Percentiles rank a stretch among this genome's conserved stretches.
phyloP scores from a whole-genome alignment of 2,329 filamentous ascomycete species.

The Ophiocordyceps robertsii region DNA sequence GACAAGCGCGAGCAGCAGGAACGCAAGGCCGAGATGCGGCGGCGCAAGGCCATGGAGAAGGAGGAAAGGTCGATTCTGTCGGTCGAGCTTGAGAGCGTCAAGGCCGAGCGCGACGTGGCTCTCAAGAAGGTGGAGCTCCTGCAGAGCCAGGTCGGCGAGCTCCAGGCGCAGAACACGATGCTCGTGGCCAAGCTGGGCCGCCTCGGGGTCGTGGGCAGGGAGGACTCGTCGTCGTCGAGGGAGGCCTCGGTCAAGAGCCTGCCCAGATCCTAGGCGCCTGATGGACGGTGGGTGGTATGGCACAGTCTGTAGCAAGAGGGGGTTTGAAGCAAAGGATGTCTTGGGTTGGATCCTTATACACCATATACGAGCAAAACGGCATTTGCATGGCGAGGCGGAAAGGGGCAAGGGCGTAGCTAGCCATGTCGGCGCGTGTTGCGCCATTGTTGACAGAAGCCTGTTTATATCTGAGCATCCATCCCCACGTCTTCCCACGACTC shows the following conservation, averaged over 20 bases:
- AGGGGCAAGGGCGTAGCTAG: not conserved
- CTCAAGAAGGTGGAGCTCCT: slow-evolving; percentile 39
- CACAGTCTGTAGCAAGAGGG: not conserved
- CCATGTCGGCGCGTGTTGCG: not conserved
- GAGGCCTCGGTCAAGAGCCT: slow-evolving; percentile 1
- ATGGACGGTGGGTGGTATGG: too few relatives aligned
- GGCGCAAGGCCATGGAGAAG: slow-evolving; percentile 36
- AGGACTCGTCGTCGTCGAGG: slow-evolving; percentile 1
- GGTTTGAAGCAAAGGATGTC: not conserved
- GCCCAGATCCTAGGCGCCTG: not conserved
- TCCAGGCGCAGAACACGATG: slow-evolving; percentile 47
- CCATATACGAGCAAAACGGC: not conserved
- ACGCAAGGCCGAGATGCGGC: slow-evolving; percentile 40
- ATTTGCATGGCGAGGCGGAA: not conserved
- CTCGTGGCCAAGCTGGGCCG: slow-evolving; percentile 41
- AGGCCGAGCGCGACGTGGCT: slow-evolving; percentile 38
- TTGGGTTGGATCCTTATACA: not conserved
- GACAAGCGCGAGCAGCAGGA: slow-evolving; percentile 50
- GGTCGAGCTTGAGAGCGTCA: slow-evolving; percentile 38
- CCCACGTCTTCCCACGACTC: slow-evolving; percentile 4
- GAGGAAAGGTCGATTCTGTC: slow-evolving; percentile 36
- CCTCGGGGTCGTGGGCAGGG: slow-evolving; percentile 21
- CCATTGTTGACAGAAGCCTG: not conserved
- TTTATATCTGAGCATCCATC: not conserved
- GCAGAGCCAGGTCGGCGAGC: slow-evolving; percentile 38